Evolutionary conservation across 306 rosid species (phyloP).

Genomic region (Cucumis sativus): Cucumber_9930_V3 NC_026659.2:31351501-31352000

Average conservation of each 20-base stretch:
- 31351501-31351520: conserved; percentile 51
- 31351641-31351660: conserved; percentile 15
- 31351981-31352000: conserved; percentile 50
- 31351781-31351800: conserved; percentile 79
- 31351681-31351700: conserved; percentile 26
- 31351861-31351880: conserved; percentile 5
- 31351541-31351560: conserved; percentile 40
- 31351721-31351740: conserved; percentile 39
- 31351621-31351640: conserved; percentile 27
- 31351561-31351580: conserved; percentile 30
- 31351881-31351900: conserved; percentile 36
- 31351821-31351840: conserved; percentile 59
- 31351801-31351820: conserved; percentile 56
- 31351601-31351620: conserved; percentile 43
- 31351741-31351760: conserved; percentile 50
- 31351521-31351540: conserved; percentile 47
- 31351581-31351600: conserved; percentile 63
- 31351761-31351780: conserved; percentile 48
- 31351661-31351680: conserved; percentile 35
- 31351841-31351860: conserved; percentile 41
- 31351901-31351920: conserved; percentile 75
- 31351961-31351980: conserved; percentile 48
- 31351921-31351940: conserved; percentile 58
- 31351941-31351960: conserved; percentile 47
- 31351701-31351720: conserved; percentile 42